phyloP scores from a whole-genome alignment of 2,329 filamentous ascomycete genomes.

The Trichoderma sp. region DNA sequence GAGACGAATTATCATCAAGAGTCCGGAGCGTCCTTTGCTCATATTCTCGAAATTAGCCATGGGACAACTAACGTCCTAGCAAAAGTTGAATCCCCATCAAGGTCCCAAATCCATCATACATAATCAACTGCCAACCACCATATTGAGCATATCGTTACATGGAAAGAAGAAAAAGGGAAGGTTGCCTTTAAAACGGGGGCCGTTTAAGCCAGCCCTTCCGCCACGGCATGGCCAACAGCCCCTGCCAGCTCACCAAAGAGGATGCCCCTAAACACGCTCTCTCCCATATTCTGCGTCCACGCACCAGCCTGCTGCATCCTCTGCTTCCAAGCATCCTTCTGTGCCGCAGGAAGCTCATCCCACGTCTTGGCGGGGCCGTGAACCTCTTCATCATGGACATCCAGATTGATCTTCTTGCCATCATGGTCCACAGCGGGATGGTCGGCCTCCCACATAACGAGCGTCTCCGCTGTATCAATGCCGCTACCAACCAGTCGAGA shows the following conservation, averaged over 20 bases:
- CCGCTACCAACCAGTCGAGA: conserved; percentile 41
- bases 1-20: neutral
- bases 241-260: conserved; percentile 74
- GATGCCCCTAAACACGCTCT: conserved; percentile 73
- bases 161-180: neutral
- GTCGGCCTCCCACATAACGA: conserved; percentile 40
- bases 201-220: conserved; percentile 30
- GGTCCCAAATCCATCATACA: neutral
- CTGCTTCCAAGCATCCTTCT: conserved; percentile 69
- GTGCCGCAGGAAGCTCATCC: conserved; percentile 66
- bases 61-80: neutral
- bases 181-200: no score
- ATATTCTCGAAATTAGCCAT: neutral
- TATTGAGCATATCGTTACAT: neutral
- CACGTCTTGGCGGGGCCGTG: conserved; percentile 62
- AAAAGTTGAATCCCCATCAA: neutral
- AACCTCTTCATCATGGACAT: conserved; percentile 48
- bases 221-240: conserved; percentile 56
- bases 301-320: conserved; percentile 69
- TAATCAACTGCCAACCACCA: neutral
- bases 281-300: conserved; percentile 78
- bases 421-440: conserved; percentile 26
- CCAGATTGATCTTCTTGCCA: conserved; percentile 40
- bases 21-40: neutral
- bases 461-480: conserved; percentile 38